Base-by-base conservation (phyloP, 2,329 filamentous ascomycete species). In the Epichloe sibirici region DNA sequence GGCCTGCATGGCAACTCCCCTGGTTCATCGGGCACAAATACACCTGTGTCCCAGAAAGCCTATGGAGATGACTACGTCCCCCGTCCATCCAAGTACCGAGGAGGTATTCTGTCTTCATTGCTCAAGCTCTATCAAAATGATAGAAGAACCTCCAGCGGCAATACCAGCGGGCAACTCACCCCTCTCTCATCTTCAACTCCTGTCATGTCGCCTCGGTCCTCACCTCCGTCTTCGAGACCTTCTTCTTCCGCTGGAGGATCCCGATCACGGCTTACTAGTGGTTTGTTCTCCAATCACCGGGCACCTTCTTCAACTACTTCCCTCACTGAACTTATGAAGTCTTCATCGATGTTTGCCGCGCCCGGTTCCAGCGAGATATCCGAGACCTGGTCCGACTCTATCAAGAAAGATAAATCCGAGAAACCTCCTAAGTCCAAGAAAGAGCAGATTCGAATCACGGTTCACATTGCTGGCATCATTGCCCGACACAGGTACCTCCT, bases 401-500 rank as follows among this genome's bases (percentile, higher is more conserved):
- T 74, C 53, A 73, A 69, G 60, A 64, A 63, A 4, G 66, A 69
- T 9, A 69, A 59, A 61, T 63, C 61, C 52, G 66, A 69, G 9
- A 70, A 59, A 60, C 63, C 62, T 48, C 65, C 55, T 37, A 64
- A 62, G 35, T 57, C 65, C 1, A 72, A 69, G 59, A 71, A 68
- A 56, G 68, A 70, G 23, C 62, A 69, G 55, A 59, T 62, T 23
- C 61, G 70, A 25, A 79, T 81, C 58, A 81, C 76, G 0, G 69
- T 77, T 9, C 78, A 81, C 58, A 83, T 84, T 55, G 80, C 80
- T 5, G 74, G 79, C 56, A 90, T 86, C 15, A 77, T 95, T 21
- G 82, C 83, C 38, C 80, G 90, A 3, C 90, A 95, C 60, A 79
- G 81, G 51, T 96, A 95, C 64, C 76, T 96, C 12, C 77, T 90